Percentiles rank a stretch among this genome's conserved stretches.
Evolutionary conservation across 2,329 filamentous ascomycete genomes (phyloP).

Genomic region (Penicillium crustosum): DNA sequence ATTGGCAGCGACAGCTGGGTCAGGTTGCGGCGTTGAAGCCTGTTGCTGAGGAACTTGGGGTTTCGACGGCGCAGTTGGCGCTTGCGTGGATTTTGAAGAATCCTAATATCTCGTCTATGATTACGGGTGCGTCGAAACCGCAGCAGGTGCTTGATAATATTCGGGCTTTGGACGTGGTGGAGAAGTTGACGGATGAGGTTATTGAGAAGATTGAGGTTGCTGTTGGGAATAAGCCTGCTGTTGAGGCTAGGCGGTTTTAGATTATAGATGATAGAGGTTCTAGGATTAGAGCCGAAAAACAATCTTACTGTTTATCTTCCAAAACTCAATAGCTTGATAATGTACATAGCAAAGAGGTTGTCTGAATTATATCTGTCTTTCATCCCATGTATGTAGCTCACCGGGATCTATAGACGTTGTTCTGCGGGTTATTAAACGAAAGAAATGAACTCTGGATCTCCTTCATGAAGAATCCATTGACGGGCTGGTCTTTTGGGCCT

Average conservation of each 20-base stretch:
- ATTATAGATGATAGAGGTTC: not conserved
- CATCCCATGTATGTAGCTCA: not conserved
- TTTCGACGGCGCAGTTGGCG: slow-evolving; percentile 57
- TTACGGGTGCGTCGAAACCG: slow-evolving; percentile 50
- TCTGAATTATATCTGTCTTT: not conserved
- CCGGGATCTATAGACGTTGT: not conserved
- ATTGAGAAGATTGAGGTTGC: slow-evolving; percentile 49
- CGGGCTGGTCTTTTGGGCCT: not conserved
- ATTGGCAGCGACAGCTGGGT: slow-evolving; percentile 25
- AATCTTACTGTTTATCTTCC: not conserved
- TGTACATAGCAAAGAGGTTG: not conserved
- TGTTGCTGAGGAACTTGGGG: slow-evolving; percentile 64
- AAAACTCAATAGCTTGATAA: not conserved
- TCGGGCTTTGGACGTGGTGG: slow-evolving; percentile 45
- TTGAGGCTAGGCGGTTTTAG: slow-evolving; percentile 22
- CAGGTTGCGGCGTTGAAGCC: slow-evolving; percentile 49
- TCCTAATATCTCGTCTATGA: slow-evolving; percentile 54
- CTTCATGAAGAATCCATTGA: not conserved
- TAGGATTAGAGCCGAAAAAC: not conserved
- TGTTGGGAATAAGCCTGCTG: slow-evolving; percentile 20
- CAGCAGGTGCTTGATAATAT: slow-evolving; percentile 46
- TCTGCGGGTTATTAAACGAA: not conserved
- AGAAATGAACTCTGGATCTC: not conserved
- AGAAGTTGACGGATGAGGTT: slow-evolving; percentile 45
- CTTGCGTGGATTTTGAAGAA: slow-evolving; percentile 60